phyloP scores from a whole-genome alignment of 2,329 filamentous ascomycete species.

The Leptographium procerum region DNA sequence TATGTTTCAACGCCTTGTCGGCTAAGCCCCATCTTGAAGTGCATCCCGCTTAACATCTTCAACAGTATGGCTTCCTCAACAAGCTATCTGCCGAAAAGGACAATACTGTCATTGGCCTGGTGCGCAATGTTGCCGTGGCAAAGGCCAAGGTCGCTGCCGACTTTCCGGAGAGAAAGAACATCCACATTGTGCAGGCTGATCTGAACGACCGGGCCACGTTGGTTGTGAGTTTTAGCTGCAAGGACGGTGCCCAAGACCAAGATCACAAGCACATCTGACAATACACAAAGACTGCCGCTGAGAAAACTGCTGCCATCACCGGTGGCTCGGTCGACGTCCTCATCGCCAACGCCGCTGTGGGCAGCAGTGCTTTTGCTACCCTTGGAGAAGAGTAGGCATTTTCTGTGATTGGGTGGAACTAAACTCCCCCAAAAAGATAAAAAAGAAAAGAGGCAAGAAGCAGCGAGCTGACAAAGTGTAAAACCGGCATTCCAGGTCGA shows the following conservation, averaged over 20 bases:
- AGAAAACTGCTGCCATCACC: conserved; percentile 20
- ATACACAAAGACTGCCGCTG: conserved; percentile 14
- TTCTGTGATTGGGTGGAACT: no score
- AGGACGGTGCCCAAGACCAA: background rate
- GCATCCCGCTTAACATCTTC: background rate
- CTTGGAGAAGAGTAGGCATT: conserved; percentile 28
- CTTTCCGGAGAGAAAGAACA: conserved; percentile 25
- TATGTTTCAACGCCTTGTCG: conserved; percentile 7
- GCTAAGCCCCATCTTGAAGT: background rate
- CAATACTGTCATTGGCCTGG: conserved; percentile 36
- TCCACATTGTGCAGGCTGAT: conserved; percentile 35
- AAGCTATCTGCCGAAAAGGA: conserved; percentile 29
- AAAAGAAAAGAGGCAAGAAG: no score
- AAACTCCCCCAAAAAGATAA: no score
- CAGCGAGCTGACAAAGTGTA: no score
- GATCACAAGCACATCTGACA: background rate
- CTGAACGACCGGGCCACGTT: conserved; percentile 27
- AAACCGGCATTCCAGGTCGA: conserved; percentile 18
- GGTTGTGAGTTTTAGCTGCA: conserved; percentile 18
- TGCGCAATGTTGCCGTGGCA: conserved; percentile 32
- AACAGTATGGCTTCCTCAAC: conserved; percentile 37
- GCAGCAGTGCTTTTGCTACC: conserved; percentile 17
- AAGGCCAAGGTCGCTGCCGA: conserved; percentile 31
- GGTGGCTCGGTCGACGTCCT: conserved; percentile 36
- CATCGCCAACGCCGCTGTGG: conserved; percentile 36